phyloP scores from a whole-genome alignment of 139 green algal genomes.

The Pseudopediastrum boryanum region DNA sequence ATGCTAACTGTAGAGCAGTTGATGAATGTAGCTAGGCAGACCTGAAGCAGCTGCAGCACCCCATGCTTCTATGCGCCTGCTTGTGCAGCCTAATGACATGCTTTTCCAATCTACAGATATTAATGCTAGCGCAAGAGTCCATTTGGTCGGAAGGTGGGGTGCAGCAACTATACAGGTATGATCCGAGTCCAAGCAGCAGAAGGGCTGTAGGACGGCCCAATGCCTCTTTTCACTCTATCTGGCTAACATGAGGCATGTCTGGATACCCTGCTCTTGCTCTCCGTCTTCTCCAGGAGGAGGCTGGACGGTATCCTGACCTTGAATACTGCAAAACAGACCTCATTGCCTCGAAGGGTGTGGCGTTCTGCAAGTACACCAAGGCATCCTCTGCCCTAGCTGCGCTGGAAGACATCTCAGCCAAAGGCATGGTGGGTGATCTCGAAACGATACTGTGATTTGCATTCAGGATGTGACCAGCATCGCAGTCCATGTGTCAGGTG shows the following conservation, averaged over 20 bases:
- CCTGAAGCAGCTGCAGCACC: conserved; percentile 2
- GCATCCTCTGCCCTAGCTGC: conserved; percentile 75
- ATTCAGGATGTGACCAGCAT: too few species aligned
- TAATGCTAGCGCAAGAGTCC: too few species aligned
- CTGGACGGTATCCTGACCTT: conserved; percentile 70
- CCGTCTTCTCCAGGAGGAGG: conserved; percentile 66
- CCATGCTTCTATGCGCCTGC: background rate
- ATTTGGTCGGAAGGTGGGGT: too few species aligned
- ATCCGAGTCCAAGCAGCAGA: too few species aligned
- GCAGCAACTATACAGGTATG: too few species aligned
- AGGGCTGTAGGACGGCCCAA: too few species aligned
- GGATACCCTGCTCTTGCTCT: too few species aligned
- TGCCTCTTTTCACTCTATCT: too few species aligned
- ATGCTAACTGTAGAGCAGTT: background rate
- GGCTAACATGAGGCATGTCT: too few species aligned
- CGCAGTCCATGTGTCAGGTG: too few species aligned
- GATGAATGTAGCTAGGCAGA: background rate
- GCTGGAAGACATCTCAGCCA: conserved; percentile 72
- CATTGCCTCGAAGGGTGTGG: conserved; percentile 83
- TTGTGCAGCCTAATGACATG: background rate
- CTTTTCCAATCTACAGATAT: too few species aligned
- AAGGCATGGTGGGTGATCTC: conserved; percentile 44
- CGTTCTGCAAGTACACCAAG: conserved; percentile 88
- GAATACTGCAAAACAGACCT: conserved; percentile 96
- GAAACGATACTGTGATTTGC: too few species aligned